These are phyloP conservation scores for Suhomyces bribrorum DNA, from an alignment of 1,139 yeast genomes.

Conservation along the genomic window DNA sequence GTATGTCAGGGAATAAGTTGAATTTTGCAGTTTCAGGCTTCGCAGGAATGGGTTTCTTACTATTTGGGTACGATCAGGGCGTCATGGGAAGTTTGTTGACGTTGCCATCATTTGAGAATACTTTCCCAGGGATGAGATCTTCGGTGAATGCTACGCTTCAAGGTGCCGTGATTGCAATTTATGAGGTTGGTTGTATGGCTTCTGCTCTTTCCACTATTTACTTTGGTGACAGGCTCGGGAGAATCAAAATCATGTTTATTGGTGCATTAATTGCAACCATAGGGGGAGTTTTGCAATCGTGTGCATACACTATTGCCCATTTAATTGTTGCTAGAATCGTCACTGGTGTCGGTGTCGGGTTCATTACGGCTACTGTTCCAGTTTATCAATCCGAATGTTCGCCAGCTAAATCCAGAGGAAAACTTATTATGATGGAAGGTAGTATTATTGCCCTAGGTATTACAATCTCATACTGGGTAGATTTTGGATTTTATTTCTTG, in stretches of 20 bases:
- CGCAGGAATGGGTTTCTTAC: conserved; percentile 35
- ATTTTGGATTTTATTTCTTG: conserved; percentile 45
- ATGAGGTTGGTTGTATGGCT: conserved; percentile 40
- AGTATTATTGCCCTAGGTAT: conserved; percentile 31
- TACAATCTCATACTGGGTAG: conserved; percentile 34
- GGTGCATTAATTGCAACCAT: conserved; percentile 36
- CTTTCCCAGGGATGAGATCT: conserved; percentile 38
- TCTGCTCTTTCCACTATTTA: conserved; percentile 37
- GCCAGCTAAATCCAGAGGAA: conserved; percentile 37
- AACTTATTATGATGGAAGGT: conserved; percentile 38
- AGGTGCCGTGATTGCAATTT: conserved; percentile 42
- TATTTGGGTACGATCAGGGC: conserved; percentile 53
- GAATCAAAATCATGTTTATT: conserved; percentile 32
- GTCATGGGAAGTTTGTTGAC: conserved; percentile 51
- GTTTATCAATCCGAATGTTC: conserved; percentile 42
- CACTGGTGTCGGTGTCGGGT: conserved; percentile 45
- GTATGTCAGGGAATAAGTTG: conserved; percentile 28
- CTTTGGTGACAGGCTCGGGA: conserved; percentile 37
- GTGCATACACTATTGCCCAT: conserved; percentile 34
- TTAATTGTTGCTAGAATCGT: conserved; percentile 44
- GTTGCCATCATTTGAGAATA: conserved; percentile 35
- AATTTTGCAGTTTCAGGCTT: conserved; percentile 29
- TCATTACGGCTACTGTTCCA: conserved; percentile 40
- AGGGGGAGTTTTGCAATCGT: conserved; percentile 40
- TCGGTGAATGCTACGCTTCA: conserved; percentile 34